A percentile compares a stretch with the other conserved stretches of the same genome.
These are phyloP conservation scores for Saccharomyces paradoxus DNA, from an alignment of 805 yeast species.

Conservation along the genomic window DNA sequence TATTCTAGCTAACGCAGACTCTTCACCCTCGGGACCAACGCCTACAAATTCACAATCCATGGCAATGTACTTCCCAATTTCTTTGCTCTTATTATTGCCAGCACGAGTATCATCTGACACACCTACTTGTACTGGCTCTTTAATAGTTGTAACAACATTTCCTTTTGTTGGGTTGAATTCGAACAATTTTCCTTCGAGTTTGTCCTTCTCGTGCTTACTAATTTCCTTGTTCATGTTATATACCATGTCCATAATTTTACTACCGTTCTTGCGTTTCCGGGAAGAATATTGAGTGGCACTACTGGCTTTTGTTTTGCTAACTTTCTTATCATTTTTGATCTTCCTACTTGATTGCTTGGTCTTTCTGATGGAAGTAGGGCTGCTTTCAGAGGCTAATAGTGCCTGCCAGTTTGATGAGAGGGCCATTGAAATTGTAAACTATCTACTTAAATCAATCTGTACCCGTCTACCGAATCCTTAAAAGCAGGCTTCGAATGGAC, in stretches of 20 bases:
- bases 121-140: not conserved
- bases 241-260: constrained; percentile 27
- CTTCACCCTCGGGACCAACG: constrained; percentile 63
- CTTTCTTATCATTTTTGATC: not conserved
- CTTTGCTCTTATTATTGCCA: constrained; percentile 26
- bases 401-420: constrained; percentile 32
- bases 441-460: not conserved
- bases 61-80: constrained; percentile 67
- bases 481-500: not conserved
- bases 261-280: constrained; percentile 1
- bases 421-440: constrained; percentile 18
- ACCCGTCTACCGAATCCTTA: not conserved
- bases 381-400: constrained; percentile 17
- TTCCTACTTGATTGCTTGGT: constrained; percentile 1
- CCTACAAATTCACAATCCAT: constrained; percentile 96
- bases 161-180: constrained; percentile 8
- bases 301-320: not conserved
- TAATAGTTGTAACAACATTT: constrained; percentile 1
- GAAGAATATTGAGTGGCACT: not conserved
- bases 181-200: constrained; percentile 17
- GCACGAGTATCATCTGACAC: not conserved
- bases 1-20: constrained; percentile 74
- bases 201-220: constrained; percentile 15
- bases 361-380: constrained; percentile 8
- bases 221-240: constrained; percentile 27